Base-by-base conservation (phyloP, 2,329 filamentous ascomycete genomes). In the Aspergillus aculeatinus region DNA sequence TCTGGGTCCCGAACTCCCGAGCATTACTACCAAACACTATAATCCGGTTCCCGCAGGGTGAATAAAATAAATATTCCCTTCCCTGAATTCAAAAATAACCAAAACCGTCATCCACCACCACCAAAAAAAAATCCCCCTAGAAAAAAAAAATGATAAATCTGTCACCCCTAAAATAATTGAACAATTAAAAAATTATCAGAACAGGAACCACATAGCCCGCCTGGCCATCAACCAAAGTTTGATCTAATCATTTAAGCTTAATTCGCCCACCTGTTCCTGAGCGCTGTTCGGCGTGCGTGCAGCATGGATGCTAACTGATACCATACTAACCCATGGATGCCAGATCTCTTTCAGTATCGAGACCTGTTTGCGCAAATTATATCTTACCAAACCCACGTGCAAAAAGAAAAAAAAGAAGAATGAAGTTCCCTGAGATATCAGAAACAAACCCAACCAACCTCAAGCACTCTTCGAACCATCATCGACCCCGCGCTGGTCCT, bases 391-490 rank as follows among this genome's bases (percentile, higher is more conserved):
- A 29, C 7, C 7, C 27, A 29, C 27, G 7, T 29, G 27, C 9
- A 9, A 9, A 7, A 6, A 29, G 2, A 29, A 27, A 27, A 27
- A 27, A 21, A 21, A 21, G 2, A 2, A 21, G 21, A 21, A 21
- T 21, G 21, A 21, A 21, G 2, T 27, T 9, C 27, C 27, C 27
- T 29, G 1, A 29, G 7, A 29, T 3, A 29, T 1, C 5, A 29
- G 7, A 10, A 29, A 29, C 9, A 29, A 27, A 9, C 27, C 27
- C 27, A 9, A 27, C 27, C 9, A 35, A n/a, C 27, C 42, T 65
- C 51, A 70, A 27, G 58, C 70, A 39, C 42, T 57, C 49, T 70
- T 68, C 1, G 44, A 49, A 29, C 62, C 52, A 27, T 42, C 63
- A 51, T 65, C 52, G 12, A 48, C 61, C 14, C 39, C 39, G 14